Evolutionary conservation across 495 filamentous ascomycete species (phyloP).

Genomic region (Lichenothelia convexa): DNA sequence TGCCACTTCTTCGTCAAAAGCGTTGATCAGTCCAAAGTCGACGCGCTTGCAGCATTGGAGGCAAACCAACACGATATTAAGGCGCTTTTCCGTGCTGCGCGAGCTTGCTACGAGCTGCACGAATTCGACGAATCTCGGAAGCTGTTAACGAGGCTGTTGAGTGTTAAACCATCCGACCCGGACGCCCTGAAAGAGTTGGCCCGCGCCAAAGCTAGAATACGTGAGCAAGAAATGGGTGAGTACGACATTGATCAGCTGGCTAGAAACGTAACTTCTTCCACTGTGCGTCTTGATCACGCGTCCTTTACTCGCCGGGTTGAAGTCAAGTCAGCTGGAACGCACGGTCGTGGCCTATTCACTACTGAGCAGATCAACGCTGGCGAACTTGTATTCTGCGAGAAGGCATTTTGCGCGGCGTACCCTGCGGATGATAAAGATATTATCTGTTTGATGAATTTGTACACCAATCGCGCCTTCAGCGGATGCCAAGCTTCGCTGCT

Average conservation of each 20-base stretch:
- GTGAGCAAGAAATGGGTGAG: background rate
- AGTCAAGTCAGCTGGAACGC: background rate
- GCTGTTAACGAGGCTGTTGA: background rate
- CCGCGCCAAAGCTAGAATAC: background rate
- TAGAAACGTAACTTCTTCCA: background rate
- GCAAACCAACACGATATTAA: background rate
- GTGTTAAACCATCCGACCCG: constrained; percentile 4
- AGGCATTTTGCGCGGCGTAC: constrained; percentile 2
- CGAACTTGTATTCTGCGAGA: constrained; percentile 5
- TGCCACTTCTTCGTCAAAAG: constrained; percentile 1
- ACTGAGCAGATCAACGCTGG: background rate
- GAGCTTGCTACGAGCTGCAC: constrained; percentile 1
- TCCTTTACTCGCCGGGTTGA: too few relatives aligned
- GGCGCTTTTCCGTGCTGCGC: constrained; percentile 3
- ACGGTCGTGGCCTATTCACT: constrained; percentile 6
- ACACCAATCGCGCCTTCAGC: constrained; percentile 1
- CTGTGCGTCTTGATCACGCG: constrained; percentile 4
- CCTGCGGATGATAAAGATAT: background rate
- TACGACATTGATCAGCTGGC: constrained; percentile 5
- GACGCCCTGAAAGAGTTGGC: constrained; percentile 14
- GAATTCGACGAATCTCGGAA: background rate
- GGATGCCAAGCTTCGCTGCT: too few relatives aligned
- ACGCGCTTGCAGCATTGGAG: constrained; percentile 1
- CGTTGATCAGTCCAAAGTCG: constrained; percentile 1
- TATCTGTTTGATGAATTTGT: background rate